Conservation (phyloP, 2,329 filamentous ascomycete species). For the Cordyceps cicadae region DNA sequence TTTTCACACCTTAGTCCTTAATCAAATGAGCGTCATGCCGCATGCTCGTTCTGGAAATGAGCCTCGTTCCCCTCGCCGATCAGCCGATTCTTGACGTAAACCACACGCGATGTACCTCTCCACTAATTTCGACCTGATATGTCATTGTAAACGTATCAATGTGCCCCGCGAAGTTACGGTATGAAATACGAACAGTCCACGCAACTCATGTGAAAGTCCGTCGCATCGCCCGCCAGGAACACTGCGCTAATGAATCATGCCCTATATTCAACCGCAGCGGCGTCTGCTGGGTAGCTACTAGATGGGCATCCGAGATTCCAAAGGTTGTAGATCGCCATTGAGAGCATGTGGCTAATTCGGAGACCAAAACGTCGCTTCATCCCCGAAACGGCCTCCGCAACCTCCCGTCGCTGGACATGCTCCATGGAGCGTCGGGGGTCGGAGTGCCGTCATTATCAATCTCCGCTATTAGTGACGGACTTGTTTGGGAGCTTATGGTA, state of each 20-base stretch:
- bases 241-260: not conserved
- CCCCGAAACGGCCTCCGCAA: not conserved
- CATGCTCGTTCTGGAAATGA: not conserved
- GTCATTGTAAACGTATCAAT: not conserved
- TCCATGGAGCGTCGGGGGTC: slow-evolving; percentile 1
- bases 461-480: slow-evolving; percentile 1
- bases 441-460: not conserved
- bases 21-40: not conserved
- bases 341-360: not conserved
- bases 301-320: not conserved
- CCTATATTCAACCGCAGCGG: not conserved
- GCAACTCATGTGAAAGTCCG: not conserved
- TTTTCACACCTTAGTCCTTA: not conserved
- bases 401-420: not conserved
- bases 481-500: not conserved
- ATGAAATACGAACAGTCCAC: too few species aligned
- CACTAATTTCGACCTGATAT: not conserved
- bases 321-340: not conserved
- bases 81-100: not conserved
- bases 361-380: not conserved
- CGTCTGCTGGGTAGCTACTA: not conserved
- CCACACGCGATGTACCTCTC: not conserved
- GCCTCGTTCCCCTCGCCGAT: not conserved
- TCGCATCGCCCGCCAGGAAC: not conserved
- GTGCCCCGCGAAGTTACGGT: not conserved